Percentiles rank a stretch among this genome's conserved stretches.
Conservation (phyloP, 352 stramenopile species). For the Globisporangium uncinulatum region DNA sequence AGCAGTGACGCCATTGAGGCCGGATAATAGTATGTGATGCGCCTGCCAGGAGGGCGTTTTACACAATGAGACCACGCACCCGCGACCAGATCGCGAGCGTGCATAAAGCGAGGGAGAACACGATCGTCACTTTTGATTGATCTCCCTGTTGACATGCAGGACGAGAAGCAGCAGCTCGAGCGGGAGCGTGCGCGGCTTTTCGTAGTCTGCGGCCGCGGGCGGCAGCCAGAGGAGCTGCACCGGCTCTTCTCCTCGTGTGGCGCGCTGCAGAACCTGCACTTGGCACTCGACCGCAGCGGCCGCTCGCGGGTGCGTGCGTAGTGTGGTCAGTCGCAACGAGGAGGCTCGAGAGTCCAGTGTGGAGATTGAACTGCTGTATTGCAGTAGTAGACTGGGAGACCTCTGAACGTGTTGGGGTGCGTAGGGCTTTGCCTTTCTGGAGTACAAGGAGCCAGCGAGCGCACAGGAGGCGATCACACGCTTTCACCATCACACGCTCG, state of each 20-base stretch:
- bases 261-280: conserved; percentile 54
- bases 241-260: conserved; percentile 55
- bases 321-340: background rate
- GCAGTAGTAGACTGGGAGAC: too few species aligned
- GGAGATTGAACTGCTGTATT: too few species aligned
- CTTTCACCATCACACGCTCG: conserved; percentile 54
- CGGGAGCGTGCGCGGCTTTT: conserved; percentile 36
- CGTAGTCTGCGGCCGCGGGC: conserved; percentile 64
- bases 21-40: background rate
- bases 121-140: too few species aligned
- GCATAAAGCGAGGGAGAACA: background rate
- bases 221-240: conserved; percentile 56
- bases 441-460: conserved; percentile 51
- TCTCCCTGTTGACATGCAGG: too few species aligned
- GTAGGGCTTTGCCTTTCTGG: conserved; percentile 74
- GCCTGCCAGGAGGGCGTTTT: too few species aligned
- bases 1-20: conserved; percentile 12
- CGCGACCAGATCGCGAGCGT: background rate
- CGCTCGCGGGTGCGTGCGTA: conserved; percentile 48
- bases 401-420: too few species aligned
- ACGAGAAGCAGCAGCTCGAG: background rate
- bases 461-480: conserved; percentile 49
- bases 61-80: too few species aligned
- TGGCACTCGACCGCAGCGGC: conserved; percentile 72
- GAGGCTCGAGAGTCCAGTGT: background rate